phyloP scores from a whole-genome alignment of 2,329 filamentous ascomycete species.

The Colletotrichum tamarilloi region DNA sequence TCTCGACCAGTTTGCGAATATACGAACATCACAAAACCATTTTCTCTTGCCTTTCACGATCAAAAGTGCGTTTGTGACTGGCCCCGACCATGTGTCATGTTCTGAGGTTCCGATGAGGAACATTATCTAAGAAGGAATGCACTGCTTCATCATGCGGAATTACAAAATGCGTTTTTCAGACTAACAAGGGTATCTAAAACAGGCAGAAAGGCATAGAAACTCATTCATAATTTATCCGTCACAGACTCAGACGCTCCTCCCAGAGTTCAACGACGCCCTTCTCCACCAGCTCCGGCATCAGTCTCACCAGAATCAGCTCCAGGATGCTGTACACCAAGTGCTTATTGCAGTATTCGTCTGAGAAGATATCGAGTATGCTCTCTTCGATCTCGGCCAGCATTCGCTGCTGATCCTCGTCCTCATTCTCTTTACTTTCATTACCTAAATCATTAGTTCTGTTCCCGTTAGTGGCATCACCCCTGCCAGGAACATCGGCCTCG shows the following conservation, averaged over 20 bases:
- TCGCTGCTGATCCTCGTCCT: constrained; percentile 56
- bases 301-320: constrained; percentile 82
- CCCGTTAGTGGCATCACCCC: constrained; percentile 38
- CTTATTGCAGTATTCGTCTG: constrained; percentile 90
- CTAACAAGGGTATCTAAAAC: constrained; percentile 33
- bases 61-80: too few relatives aligned
- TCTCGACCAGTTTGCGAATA: constrained; percentile 15
- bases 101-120: too few relatives aligned
- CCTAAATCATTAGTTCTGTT: constrained; percentile 26
- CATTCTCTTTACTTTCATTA: constrained; percentile 40
- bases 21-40: not conserved
- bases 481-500: not conserved
- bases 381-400: constrained; percentile 70
- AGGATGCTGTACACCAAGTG: constrained; percentile 86
- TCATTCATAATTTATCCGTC: not conserved
- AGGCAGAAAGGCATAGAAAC: not conserved
- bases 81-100: too few relatives aligned
- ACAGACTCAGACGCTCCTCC: constrained; percentile 72
- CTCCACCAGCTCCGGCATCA: constrained; percentile 86
- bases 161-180: not conserved
- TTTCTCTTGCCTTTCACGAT: not conserved
- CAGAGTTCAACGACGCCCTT: constrained; percentile 77
- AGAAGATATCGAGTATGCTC: constrained; percentile 77
- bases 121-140: too few relatives aligned
- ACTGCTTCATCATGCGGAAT: not conserved